Conservation (phyloP, 805 yeast genomes). For the Grigorovia transvaalensis region DNA sequence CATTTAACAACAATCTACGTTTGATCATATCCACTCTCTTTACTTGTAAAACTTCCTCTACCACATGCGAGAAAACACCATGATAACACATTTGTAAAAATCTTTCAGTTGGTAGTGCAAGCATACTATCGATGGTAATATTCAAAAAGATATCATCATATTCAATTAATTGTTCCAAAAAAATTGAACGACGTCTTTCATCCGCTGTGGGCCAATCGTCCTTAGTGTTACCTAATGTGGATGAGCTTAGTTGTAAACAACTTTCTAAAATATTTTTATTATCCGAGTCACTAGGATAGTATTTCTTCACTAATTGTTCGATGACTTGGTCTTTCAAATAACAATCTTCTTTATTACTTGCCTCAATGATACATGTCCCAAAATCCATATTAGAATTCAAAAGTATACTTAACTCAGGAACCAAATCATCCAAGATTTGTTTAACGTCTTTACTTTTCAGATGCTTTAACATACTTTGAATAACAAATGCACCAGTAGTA, state of each 20-base stretch:
- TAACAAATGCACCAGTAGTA: conserved; percentile 73
- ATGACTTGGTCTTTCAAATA: conserved; percentile 54
- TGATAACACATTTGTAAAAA: conserved; percentile 70
- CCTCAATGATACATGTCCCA: conserved; percentile 55
- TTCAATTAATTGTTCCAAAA: conserved; percentile 61
- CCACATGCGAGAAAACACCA: conserved; percentile 84
- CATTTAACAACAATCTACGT: conserved; percentile 62
- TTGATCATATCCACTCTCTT: conserved; percentile 40
- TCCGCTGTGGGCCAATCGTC: conserved; percentile 92
- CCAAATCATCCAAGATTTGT: conserved; percentile 48
- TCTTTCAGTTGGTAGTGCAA: conserved; percentile 50
- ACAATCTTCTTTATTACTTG: conserved; percentile 46
- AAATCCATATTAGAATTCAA: conserved; percentile 62
- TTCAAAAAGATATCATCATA: conserved; percentile 53
- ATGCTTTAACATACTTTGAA: conserved; percentile 58
- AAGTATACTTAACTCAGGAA: conserved; percentile 55
- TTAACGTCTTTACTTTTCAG: conserved; percentile 55
- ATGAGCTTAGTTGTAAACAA: conserved; percentile 49
- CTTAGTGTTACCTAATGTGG: conserved; percentile 71
- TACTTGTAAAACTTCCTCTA: conserved; percentile 54
- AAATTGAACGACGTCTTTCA: conserved; percentile 69
- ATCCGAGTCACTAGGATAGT: conserved; percentile 28
- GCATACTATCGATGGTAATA: conserved; percentile 48
- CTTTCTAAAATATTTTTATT: conserved; percentile 51
- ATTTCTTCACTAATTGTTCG: conserved; percentile 36